Percentiles rank a stretch among this genome's conserved stretches.
Conservation (phyloP, 1,139 yeast genomes). For the Geotrichum phurueaensis region DNA sequence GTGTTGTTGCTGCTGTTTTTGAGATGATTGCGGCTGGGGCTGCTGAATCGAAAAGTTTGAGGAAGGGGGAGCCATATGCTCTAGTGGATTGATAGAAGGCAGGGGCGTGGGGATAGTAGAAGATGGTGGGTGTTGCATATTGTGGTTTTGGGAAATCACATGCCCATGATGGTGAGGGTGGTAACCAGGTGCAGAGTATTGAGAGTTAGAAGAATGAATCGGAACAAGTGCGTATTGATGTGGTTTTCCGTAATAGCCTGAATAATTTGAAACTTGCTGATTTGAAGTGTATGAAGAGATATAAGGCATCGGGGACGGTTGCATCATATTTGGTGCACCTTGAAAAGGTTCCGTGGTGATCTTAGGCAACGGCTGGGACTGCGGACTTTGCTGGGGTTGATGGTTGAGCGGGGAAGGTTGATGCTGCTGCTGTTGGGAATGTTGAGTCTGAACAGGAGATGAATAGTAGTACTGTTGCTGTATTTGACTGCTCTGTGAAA, state of each 20-base stretch:
- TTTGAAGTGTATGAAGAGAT: background rate
- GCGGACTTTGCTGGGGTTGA: background rate
- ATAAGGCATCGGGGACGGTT: background rate
- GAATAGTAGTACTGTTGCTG: background rate
- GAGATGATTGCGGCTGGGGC: background rate
- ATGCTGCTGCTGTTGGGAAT: background rate
- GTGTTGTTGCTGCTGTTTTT: background rate
- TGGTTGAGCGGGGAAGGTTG: background rate
- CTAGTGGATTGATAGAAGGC: conserved; percentile 3
- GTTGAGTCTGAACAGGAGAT: background rate
- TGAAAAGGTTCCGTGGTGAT: background rate
- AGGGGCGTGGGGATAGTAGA: background rate
- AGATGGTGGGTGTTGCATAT: background rate
- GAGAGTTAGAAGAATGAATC: background rate
- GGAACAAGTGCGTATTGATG: background rate
- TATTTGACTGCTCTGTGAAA: background rate
- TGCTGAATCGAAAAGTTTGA: background rate
- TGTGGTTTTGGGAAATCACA: background rate
- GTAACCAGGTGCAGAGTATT: background rate
- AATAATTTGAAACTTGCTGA: background rate
- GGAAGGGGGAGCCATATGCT: background rate
- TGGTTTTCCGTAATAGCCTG: background rate
- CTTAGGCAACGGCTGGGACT: background rate
- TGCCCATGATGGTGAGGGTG: background rate
- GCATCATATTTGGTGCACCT: background rate